phyloP scores from a whole-genome alignment of 495 filamentous ascomycete species.

The Penicillium macrosclerotiorum region DNA sequence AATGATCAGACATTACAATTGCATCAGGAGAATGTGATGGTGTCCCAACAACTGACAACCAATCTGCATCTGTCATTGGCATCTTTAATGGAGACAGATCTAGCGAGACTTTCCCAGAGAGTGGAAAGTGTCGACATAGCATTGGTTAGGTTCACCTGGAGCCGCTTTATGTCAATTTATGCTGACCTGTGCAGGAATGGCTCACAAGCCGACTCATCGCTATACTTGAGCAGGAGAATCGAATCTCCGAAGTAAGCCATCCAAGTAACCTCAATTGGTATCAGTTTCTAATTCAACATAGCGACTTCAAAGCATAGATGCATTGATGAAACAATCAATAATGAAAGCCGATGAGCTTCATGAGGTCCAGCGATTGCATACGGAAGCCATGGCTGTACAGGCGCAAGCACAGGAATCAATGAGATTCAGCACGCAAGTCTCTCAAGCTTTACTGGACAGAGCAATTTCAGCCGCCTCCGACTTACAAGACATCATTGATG shows the following conservation, averaged over 20 bases:
- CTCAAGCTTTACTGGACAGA: conserved; percentile 40
- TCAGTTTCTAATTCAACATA: conserved; percentile 20
- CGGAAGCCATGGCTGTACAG: conserved; percentile 31
- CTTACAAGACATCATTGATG: conserved; percentile 41
- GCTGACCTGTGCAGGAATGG: conserved; percentile 23
- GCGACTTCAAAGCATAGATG: conserved; percentile 38
- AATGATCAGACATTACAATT: conserved; percentile 21
- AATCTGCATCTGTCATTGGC: conserved; percentile 25
- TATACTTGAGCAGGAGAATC: conserved; percentile 32
- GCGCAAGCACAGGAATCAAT: conserved; percentile 34
- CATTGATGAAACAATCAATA: conserved; percentile 34
- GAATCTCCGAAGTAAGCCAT: conserved; percentile 32
- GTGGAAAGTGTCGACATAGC: conserved; percentile 32
- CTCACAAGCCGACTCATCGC: conserved; percentile 26
- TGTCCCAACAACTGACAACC: conserved; percentile 32
- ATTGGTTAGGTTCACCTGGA: conserved; percentile 20
- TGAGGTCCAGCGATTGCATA: conserved; percentile 37
- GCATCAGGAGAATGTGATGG: conserved; percentile 23
- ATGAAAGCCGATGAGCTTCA: conserved; percentile 34
- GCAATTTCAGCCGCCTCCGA: conserved; percentile 36
- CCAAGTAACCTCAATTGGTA: not conserved
- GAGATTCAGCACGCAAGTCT: conserved; percentile 31
- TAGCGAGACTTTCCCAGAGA: conserved; percentile 23
- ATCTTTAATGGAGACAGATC: conserved; percentile 25
- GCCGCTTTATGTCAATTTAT: not conserved